These are phyloP conservation scores for Globisporangium nagaii DNA, from an alignment of 352 stramenopile genomes.

Conservation along the genomic window DNA sequence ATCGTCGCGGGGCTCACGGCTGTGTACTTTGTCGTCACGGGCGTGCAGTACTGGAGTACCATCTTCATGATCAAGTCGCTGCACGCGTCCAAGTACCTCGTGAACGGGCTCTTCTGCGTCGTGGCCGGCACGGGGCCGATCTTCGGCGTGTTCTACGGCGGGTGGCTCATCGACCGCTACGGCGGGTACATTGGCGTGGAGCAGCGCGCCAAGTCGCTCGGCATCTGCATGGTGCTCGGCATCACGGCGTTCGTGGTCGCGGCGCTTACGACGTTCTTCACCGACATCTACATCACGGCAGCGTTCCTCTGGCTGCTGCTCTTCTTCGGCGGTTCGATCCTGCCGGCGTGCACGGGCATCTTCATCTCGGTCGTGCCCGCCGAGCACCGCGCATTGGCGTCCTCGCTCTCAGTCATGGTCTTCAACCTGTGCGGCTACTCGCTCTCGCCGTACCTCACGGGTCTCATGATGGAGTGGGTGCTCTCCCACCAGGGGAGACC, in stretches of 20 bases:
- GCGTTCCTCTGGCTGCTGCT: conserved; percentile 75
- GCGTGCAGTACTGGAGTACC: conserved; percentile 84
- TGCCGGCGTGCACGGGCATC: conserved; percentile 79
- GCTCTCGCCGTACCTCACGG: conserved; percentile 71
- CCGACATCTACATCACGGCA: conserved; percentile 69
- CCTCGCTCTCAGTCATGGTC: conserved; percentile 76
- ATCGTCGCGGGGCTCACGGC: conserved; percentile 74
- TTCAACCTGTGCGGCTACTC: conserved; percentile 83
- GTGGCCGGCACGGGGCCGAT: conserved; percentile 75
- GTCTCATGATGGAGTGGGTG: conserved; percentile 77
- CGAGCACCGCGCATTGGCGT: conserved; percentile 68
- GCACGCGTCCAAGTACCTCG: conserved; percentile 74
- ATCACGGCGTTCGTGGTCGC: conserved; percentile 62
- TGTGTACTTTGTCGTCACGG: conserved; percentile 85
- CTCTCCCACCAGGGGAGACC: conserved; percentile 51
- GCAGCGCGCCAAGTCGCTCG: conserved; percentile 66
- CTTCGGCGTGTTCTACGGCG: conserved; percentile 76
- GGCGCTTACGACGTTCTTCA: conserved; percentile 70
- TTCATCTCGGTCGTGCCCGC: conserved; percentile 80
- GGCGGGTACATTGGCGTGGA: conserved; percentile 75
- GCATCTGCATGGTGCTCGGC: conserved; percentile 72
- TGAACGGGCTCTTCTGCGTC: conserved; percentile 80
- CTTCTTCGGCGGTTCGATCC: conserved; percentile 77
- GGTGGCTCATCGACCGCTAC: conserved; percentile 71
- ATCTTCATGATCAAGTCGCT: conserved; percentile 88